Base-by-base conservation (phyloP, 1,284 basidiomycete species). In the Boletus smithii region DNA sequence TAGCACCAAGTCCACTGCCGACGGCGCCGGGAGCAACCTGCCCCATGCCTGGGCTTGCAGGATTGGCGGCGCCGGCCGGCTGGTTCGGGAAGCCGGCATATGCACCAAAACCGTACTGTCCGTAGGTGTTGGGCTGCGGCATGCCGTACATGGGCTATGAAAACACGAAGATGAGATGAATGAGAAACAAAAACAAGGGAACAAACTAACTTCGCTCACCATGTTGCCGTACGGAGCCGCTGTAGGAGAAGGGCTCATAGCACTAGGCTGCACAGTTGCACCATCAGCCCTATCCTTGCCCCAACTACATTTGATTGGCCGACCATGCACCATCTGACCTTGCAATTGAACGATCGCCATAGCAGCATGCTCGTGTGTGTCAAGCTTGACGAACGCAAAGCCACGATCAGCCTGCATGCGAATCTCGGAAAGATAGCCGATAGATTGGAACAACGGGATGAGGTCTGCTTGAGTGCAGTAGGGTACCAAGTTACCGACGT, bases 341-440 rank as follows among this genome's bases (percentile, higher is more conserved):
- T 95, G 91, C 45, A 98, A 75, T 63, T 95, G 90, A 53, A 94
- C 88, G 62, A 99, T 98, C 23, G 95, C 95, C 82, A 92, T 87
- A 10, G 95, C 94, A 43, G 95, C 95, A 64, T 97, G 93, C 67
- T 97, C 93, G 68, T 98, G 95, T 37, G 91, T 93, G 70, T 97
- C 95, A 48, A 98, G 80, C 73, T 97, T 98, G 66, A 98, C 93
- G 65, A 99, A 99, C 0, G 95, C 95, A 67, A 98, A 98, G 26
- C 95, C 95, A 51, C 94, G 87, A 72, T 98, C 95, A 48, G 94
- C 84, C 70, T 98, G 95, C 91, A 98, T 95, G 55, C 95, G 88
- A 65, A 98, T 94, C 73, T 99, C 95, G 56, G 92, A 92, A 43
- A 98, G 85, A 69, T 97, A 97, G 43, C 97, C 95, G 67, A 95